Evolutionary conservation across 495 filamentous ascomycete genomes (phyloP).

Genomic region (Aspergillus haitiensis): DNA sequence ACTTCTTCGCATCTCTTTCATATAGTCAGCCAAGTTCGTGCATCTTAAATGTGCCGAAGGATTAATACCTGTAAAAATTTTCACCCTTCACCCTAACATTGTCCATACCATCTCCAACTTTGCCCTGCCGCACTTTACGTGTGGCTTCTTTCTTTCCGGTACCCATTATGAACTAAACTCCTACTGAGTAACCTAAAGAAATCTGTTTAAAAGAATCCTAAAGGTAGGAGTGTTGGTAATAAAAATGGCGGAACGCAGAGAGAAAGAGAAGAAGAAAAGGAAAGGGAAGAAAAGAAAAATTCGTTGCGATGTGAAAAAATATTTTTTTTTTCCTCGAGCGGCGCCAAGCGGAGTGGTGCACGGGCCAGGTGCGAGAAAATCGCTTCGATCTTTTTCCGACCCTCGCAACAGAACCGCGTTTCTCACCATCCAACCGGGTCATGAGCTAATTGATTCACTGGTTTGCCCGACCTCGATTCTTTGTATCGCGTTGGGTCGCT

Average conservation of each 20-base stretch:
- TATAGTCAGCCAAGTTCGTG: slow-evolving; percentile 23
- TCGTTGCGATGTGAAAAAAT: slow-evolving; percentile 20
- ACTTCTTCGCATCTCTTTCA: slow-evolving; percentile 73
- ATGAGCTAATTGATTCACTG: slow-evolving; percentile 6
- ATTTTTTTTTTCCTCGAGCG: slow-evolving; percentile 38
- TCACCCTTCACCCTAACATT: slow-evolving; percentile 95
- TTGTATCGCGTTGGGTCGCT: not conserved
- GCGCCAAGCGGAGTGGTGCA: slow-evolving; percentile 43
- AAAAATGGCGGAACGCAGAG: slow-evolving; percentile 41
- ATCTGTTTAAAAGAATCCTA: slow-evolving; percentile 29
- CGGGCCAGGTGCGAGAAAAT: slow-evolving; percentile 45
- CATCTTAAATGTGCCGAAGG: not conserved
- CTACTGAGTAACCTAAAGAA: slow-evolving; percentile 24
- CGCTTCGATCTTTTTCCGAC: slow-evolving; percentile 44
- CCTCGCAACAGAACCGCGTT: slow-evolving; percentile 24
- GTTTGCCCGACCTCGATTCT: not conserved
- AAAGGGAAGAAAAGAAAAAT: slow-evolving; percentile 36
- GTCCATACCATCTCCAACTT: slow-evolving; percentile 76
- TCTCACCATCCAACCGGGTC: slow-evolving; percentile 16
- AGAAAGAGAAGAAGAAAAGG: slow-evolving; percentile 37
- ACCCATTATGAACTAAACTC: slow-evolving; percentile 65
- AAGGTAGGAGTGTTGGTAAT: slow-evolving; percentile 35
- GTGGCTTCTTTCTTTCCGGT: slow-evolving; percentile 89
- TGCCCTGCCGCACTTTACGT: slow-evolving; percentile 79
- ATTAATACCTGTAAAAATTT: slow-evolving; percentile 77